A percentile compares a stretch with the other conserved stretches of the same genome.
Conservation (phyloP, 768 basidiomycete genomes). For the Zangia roseola region DNA sequence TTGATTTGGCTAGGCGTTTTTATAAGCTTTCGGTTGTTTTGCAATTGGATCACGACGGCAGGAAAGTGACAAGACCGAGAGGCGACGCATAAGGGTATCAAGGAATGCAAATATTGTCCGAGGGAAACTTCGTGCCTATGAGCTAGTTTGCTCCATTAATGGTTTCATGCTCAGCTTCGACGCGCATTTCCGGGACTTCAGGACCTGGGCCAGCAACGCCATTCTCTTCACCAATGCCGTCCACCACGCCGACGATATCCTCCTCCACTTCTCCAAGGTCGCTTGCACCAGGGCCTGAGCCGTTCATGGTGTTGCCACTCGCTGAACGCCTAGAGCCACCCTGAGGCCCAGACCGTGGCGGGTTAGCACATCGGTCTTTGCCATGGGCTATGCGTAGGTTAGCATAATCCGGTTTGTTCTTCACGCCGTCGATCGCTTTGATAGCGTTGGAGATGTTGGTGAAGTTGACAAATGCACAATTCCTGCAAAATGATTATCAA, state of each 20-base stretch:
- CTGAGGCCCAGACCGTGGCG: slow-evolving; percentile 80
- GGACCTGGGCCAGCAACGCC: slow-evolving; percentile 23
- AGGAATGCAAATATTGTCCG: slow-evolving; percentile 31
- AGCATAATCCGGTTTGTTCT: slow-evolving; percentile 87
- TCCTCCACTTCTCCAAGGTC: slow-evolving; percentile 27
- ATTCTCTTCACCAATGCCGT: slow-evolving; percentile 27
- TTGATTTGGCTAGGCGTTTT: slow-evolving; percentile 31
- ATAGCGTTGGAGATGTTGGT: slow-evolving; percentile 94
- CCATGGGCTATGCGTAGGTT: slow-evolving; percentile 91
- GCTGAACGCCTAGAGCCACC: slow-evolving; percentile 55
- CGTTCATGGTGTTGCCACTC: slow-evolving; percentile 36
- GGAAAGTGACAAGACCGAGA: slow-evolving; percentile 17
- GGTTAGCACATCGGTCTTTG: slow-evolving; percentile 94
- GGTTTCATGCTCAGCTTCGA: slow-evolving; percentile 35
- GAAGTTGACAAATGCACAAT: slow-evolving; percentile 95
- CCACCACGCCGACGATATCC: slow-evolving; percentile 17
- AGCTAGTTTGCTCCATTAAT: slow-evolving; percentile 25
- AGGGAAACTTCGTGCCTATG: slow-evolving; percentile 12
- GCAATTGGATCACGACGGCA: slow-evolving; percentile 22
- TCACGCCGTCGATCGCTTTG: slow-evolving; percentile 97
- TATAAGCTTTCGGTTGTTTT: slow-evolving; percentile 34
- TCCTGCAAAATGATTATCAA: slow-evolving; percentile 44
- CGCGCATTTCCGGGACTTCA: slow-evolving; percentile 42
- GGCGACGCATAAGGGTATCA: slow-evolving; percentile 33
- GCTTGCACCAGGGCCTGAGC: slow-evolving; percentile 7